phyloP scores from a whole-genome alignment of 345 rosid genomes.

The Lumnitzera racemosa region DNA sequence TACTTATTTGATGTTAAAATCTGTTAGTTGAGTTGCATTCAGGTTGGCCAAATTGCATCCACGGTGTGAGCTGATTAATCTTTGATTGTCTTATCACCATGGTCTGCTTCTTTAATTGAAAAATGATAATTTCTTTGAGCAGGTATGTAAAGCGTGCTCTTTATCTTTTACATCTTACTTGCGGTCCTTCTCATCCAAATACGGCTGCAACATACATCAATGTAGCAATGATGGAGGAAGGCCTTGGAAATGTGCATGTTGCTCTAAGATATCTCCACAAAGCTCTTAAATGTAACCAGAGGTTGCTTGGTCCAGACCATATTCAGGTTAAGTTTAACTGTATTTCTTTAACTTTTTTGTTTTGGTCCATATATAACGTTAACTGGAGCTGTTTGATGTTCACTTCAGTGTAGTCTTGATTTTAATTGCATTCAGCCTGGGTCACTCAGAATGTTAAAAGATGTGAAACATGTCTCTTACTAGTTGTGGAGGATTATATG shows the following conservation, averaged over 20 bases:
- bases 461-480: no score
- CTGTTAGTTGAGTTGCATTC: no score
- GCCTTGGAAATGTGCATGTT: constrained; percentile 96
- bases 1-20: no score
- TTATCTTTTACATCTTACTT: constrained; percentile 93
- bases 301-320: constrained; percentile 95
- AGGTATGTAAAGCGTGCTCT: constrained; percentile 98
- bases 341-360: constrained; percentile 2
- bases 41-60: neutral
- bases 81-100: constrained; percentile 10
- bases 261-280: constrained; percentile 97
- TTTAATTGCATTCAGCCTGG: no score
- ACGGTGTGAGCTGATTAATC: neutral
- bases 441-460: no score
- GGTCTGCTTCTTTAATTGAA: constrained; percentile 4
- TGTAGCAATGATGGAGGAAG: constrained; percentile 99
- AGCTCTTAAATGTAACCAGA: constrained; percentile 94
- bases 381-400: neutral
- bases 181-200: constrained; percentile 98
- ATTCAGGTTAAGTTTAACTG: constrained; percentile 68
- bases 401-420: neutral
- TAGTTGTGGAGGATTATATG: no score
- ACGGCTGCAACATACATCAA: constrained; percentile 99
- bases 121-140: constrained; percentile 13
- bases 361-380: constrained; percentile 5